Evolutionary conservation across 495 filamentous ascomycete genomes (phyloP).

Genomic region (Echria macrotheca): DNA sequence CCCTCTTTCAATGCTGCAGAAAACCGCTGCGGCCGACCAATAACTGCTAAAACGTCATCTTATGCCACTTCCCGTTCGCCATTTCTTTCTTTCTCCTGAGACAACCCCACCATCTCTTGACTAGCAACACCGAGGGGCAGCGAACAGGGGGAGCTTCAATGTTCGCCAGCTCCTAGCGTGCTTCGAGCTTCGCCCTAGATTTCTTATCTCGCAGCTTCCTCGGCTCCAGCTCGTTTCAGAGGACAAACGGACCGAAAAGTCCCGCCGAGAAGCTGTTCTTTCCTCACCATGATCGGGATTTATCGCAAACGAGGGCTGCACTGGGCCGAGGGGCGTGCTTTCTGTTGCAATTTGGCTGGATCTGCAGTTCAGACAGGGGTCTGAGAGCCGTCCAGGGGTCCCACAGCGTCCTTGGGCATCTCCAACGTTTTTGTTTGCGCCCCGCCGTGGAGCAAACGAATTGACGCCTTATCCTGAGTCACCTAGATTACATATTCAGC

Average conservation of each 20-base stretch:
- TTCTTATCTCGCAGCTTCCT: slow-evolving; percentile 19
- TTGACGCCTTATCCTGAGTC: no score
- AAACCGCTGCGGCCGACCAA: neutral
- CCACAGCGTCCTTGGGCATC: no score
- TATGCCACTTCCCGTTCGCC: neutral
- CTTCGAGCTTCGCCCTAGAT: neutral
- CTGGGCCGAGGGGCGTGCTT: no score
- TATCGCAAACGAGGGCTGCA: no score
- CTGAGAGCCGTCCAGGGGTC: no score
- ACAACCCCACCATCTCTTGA: neutral
- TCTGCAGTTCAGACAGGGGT: no score
- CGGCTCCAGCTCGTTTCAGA: slow-evolving; percentile 4
- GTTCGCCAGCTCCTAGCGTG: neutral
- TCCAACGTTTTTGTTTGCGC: no score
- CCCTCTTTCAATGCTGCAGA: neutral
- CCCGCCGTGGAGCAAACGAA: no score
- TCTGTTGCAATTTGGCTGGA: no score
- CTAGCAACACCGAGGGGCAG: no score
- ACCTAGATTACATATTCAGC: no score
- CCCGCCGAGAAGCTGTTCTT: slow-evolving; percentile 6
- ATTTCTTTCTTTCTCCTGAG: neutral
- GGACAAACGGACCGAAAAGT: slow-evolving; percentile 17
- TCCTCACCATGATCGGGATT: neutral
- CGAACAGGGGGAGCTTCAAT: neutral
- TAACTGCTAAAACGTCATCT: slow-evolving; percentile 1